Conservation (phyloP, 768 basidiomycete genomes). For the Pluteus cervinus region DNA sequence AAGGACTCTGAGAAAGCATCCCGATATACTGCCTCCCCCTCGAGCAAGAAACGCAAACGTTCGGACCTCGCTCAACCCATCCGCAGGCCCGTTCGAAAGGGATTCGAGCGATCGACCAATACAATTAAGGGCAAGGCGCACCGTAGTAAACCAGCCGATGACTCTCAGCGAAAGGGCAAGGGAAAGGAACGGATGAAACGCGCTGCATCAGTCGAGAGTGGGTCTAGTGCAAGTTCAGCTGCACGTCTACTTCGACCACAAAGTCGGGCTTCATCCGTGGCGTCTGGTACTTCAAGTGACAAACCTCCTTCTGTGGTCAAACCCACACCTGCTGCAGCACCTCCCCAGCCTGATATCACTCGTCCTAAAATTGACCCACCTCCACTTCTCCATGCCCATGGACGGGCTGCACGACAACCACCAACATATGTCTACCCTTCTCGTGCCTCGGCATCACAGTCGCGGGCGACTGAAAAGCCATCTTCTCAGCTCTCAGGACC, state of each 20-base stretch:
- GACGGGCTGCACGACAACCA: conserved; percentile 15
- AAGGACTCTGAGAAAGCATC: conserved; percentile 4
- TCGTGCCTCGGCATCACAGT: conserved; percentile 2
- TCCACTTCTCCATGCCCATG: conserved; percentile 33
- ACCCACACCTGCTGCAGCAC: conserved; percentile 9
- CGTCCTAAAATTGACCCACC: conserved; percentile 16
- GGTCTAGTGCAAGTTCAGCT: conserved; percentile 31
- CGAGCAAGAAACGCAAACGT: too few species aligned
- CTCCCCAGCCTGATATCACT: too few species aligned
- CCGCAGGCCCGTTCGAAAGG: too few species aligned
- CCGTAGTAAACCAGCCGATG: too few species aligned
- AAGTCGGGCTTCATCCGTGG: conserved; percentile 48
- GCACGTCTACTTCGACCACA: conserved; percentile 23
- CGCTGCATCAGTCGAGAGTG: too few species aligned
- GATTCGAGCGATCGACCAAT: too few species aligned
- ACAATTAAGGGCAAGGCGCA: too few species aligned
- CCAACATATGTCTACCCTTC: conserved; percentile 15
- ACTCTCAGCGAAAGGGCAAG: conserved; percentile 27
- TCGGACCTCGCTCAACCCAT: too few species aligned
- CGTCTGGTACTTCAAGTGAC: conserved; percentile 27
- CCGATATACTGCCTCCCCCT: too few species aligned
- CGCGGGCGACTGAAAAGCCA: too few species aligned
- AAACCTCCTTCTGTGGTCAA: too few species aligned
- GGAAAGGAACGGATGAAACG: conserved; percentile 21
- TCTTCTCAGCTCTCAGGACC: too few species aligned